Evolutionary conservation across 108 stramenopile species (phyloP).

Genomic region (Cylindrotheca fusiformis): DNA sequence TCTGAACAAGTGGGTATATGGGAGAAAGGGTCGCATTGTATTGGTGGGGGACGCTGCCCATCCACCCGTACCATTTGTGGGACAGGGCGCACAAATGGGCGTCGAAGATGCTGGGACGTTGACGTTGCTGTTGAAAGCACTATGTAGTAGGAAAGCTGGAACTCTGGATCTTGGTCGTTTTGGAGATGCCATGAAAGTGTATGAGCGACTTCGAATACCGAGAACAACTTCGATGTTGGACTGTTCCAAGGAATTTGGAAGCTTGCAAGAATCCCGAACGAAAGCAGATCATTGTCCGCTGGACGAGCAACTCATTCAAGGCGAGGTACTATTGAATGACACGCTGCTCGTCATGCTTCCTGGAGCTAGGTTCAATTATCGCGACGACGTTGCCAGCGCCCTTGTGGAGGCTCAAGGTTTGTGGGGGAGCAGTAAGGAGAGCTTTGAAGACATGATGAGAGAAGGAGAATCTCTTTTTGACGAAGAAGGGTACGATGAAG

Average conservation of each 20-base stretch:
- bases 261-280: constrained; percentile 48
- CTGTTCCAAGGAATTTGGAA: constrained; percentile 37
- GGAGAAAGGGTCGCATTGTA: constrained; percentile 26
- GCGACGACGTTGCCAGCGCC: background rate
- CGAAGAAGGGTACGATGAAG: too few species aligned
- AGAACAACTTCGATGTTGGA: constrained; percentile 40
- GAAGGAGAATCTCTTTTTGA: background rate
- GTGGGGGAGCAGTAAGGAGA: background rate
- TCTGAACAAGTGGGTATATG: constrained; percentile 17
- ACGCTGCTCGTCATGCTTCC: constrained; percentile 9
- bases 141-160: constrained; percentile 16
- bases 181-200: constrained; percentile 35
- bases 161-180: background rate
- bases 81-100: constrained; percentile 68
- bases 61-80: constrained; percentile 64
- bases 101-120: constrained; percentile 63
- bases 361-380: constrained; percentile 7
- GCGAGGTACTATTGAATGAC: constrained; percentile 1
- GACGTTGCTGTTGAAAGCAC: constrained; percentile 25
- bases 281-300: background rate
- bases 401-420: background rate
- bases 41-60: constrained; percentile 69
- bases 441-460: background rate
- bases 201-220: constrained; percentile 47
- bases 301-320: background rate